Percentiles rank a stretch among this genome's conserved stretches.
Evolutionary conservation across 495 filamentous ascomycete genomes (phyloP).

Genomic region (Hypoxylon fragiforme): DNA sequence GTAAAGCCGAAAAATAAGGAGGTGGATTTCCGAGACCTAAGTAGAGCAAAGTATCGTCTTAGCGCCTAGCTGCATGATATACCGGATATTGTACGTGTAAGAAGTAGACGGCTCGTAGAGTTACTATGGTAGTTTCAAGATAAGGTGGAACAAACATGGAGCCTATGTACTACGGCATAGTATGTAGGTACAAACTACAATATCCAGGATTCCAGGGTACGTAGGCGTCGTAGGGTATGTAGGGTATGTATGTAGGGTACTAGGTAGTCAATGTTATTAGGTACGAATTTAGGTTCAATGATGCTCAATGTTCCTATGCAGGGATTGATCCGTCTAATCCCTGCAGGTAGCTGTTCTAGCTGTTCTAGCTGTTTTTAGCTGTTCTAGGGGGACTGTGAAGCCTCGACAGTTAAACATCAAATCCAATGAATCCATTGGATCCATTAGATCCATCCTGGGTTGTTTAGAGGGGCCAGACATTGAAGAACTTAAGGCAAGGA

Average conservation of each 20-base stretch:
- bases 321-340: no score
- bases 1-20: background rate
- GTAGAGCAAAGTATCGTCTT: constrained; percentile 4
- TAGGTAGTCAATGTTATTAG: no score
- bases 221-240: no score
- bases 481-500: constrained; percentile 24
- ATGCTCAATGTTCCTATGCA: background rate
- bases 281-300: constrained; percentile 13
- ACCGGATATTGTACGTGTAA: constrained; percentile 14
- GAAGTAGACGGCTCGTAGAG: background rate
- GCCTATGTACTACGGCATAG: background rate
- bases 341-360: no score
- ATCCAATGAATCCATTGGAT: no score
- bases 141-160: constrained; percentile 5
- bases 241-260: background rate
- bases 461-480: constrained; percentile 2
- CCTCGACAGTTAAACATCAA: no score
- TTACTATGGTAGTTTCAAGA: no score
- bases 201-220: no score
- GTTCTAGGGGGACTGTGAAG: no score
- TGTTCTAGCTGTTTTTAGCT: no score
- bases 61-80: constrained; percentile 8
- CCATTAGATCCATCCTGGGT: background rate
- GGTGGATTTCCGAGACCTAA: constrained; percentile 1
- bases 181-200: no score